A percentile compares a stretch with the other conserved stretches of the same genome.
phyloP scores from a whole-genome alignment of 2,329 filamentous ascomycete genomes.

The Cercospora sojina region DNA sequence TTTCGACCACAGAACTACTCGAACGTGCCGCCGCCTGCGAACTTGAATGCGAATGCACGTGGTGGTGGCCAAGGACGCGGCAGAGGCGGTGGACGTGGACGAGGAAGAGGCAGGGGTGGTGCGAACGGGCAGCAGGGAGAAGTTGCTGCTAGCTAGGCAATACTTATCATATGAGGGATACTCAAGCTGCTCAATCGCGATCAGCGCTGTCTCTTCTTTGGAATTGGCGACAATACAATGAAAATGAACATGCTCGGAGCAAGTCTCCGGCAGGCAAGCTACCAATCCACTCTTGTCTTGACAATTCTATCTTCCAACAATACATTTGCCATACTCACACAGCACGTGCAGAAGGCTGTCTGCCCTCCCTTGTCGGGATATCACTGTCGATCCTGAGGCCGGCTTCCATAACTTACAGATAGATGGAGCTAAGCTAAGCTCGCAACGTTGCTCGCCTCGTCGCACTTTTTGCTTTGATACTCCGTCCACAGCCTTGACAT shows the following conservation, averaged over 20 bases:
- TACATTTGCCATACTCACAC: too few relatives aligned
- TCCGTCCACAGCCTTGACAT: background rate
- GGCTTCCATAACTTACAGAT: background rate
- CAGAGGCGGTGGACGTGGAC: constrained; percentile 27
- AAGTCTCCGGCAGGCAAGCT: background rate
- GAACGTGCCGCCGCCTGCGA: constrained; percentile 59
- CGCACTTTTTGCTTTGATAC: background rate
- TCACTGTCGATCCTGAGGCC: too few relatives aligned
- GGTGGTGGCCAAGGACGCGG: constrained; percentile 28
- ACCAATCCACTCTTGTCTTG: too few relatives aligned
- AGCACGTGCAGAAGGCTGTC: too few relatives aligned
- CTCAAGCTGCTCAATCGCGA: background rate
- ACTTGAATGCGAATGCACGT: constrained; percentile 46
- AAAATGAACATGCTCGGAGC: background rate
- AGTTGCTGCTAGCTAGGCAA: background rate
- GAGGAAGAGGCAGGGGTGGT: constrained; percentile 19
- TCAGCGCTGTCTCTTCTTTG: background rate
- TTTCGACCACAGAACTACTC: constrained; percentile 57
- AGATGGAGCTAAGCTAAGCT: background rate
- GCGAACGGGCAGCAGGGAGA: background rate
- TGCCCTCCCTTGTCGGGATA: too few relatives aligned
- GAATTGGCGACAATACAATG: background rate
- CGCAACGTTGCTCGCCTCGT: background rate
- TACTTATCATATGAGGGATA: background rate
- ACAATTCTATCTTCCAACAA: too few relatives aligned